Evolutionary conservation across 257 asterid species (phyloP).

Genomic region (Striga asiatica): DNA sequence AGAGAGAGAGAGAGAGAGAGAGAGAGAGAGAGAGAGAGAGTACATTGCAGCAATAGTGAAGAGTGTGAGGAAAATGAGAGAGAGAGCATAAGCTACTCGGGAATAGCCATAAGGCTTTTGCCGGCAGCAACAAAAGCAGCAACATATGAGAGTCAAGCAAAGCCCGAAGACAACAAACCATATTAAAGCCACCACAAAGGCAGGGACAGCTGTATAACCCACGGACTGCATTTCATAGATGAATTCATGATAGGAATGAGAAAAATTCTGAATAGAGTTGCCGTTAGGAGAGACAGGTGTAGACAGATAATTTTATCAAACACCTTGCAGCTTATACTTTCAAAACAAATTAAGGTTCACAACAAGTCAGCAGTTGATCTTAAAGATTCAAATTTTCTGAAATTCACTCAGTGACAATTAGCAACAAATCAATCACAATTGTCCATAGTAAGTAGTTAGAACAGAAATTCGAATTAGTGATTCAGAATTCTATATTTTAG

Average conservation of each 20-base stretch:
- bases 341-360: too few relatives aligned
- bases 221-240: slow-evolving; percentile 54
- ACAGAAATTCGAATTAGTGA: too few relatives aligned
- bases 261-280: slow-evolving; percentile 21
- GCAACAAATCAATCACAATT: too few relatives aligned
- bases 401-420: too few relatives aligned
- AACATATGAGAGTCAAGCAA: slow-evolving; percentile 33
- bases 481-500: too few relatives aligned
- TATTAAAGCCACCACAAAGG: slow-evolving; percentile 41
- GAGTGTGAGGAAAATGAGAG: slow-evolving; percentile 61
- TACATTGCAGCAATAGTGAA: slow-evolving; percentile 54
- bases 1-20: background rate
- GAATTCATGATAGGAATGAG: slow-evolving; percentile 5
- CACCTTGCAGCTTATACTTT: too few relatives aligned
- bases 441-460: too few relatives aligned
- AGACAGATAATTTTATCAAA: background rate
- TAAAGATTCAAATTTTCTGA: too few relatives aligned
- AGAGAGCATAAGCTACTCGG: slow-evolving; percentile 64
- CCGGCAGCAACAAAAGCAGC: slow-evolving; percentile 55
- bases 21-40: slow-evolving; percentile 5
- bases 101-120: slow-evolving; percentile 67
- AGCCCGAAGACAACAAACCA: slow-evolving; percentile 68
- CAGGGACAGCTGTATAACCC: slow-evolving; percentile 60
- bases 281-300: too few relatives aligned
- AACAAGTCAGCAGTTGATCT: too few relatives aligned